These are phyloP conservation scores for Myriangium duriaei DNA, from an alignment of 2,329 filamentous ascomycete genomes.

Conservation along the genomic window DNA sequence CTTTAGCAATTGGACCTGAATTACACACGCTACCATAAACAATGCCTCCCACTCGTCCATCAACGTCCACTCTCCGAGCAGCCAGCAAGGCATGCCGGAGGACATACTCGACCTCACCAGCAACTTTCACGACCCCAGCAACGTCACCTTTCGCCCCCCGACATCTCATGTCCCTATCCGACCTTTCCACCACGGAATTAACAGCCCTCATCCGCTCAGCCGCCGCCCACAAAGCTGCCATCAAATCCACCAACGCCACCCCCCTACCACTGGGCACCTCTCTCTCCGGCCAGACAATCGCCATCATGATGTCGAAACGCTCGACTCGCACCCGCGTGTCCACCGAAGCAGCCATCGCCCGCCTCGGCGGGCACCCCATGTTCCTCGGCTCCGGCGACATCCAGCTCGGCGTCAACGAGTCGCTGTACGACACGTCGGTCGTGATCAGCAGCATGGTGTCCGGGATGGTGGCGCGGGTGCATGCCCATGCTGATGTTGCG, in stretches of 20 bases:
- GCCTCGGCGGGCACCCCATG: slow-evolving; percentile 88
- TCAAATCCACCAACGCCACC: slow-evolving; percentile 53
- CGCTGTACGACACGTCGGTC: slow-evolving; percentile 77
- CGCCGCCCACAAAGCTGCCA: slow-evolving; percentile 57
- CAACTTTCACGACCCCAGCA: slow-evolving; percentile 20
- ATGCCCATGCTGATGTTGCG: slow-evolving; percentile 38
- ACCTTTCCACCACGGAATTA: slow-evolving; percentile 70
- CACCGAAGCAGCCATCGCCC: slow-evolving; percentile 78
- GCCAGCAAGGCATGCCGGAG: slow-evolving; percentile 1
- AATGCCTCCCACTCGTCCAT: slow-evolving; percentile 7
- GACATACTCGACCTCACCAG: slow-evolving; percentile 15
- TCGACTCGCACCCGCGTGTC: slow-evolving; percentile 88
- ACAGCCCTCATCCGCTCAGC: slow-evolving; percentile 74
- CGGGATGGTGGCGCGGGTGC: slow-evolving; percentile 38
- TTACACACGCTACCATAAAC: too few relatives aligned
- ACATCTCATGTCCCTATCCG: slow-evolving; percentile 83
- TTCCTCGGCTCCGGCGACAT: slow-evolving; percentile 94
- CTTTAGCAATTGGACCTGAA: slow-evolving; percentile 13
- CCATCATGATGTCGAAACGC: slow-evolving; percentile 94
- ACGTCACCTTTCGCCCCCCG: slow-evolving; percentile 54
- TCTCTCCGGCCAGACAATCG: slow-evolving; percentile 67
- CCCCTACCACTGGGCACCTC: slow-evolving; percentile 47
- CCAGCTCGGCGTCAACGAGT: slow-evolving; percentile 92
- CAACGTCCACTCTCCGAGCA: not conserved
- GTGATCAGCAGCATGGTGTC: slow-evolving; percentile 70